Evolutionary conservation across 2,329 filamentous ascomycete species (phyloP).

Genomic region (Alternaria burnsii): DNA sequence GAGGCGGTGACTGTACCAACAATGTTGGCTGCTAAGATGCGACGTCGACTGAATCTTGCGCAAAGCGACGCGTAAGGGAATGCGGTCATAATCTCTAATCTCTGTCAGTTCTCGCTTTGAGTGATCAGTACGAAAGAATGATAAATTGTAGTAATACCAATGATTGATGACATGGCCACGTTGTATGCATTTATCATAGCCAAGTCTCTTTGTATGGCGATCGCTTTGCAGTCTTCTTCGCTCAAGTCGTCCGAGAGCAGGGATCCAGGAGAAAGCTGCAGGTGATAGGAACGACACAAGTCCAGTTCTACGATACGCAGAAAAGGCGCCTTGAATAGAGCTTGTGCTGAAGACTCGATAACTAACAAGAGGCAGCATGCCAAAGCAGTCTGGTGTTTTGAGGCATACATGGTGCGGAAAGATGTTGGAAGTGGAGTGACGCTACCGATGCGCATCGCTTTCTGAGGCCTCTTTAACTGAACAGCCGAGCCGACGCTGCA

Average conservation of each 20-base stretch:
- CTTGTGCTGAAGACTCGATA: not conserved
- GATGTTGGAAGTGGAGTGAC: not conserved
- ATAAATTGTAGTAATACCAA: not conserved
- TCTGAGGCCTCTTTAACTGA: not conserved
- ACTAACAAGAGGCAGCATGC: not conserved
- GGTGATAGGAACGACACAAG: not conserved
- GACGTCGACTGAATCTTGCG: not conserved
- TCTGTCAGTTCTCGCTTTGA: not conserved
- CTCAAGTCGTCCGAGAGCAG: not conserved
- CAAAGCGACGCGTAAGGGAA: not conserved
- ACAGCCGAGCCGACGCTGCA: not conserved
- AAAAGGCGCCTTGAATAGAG: not conserved
- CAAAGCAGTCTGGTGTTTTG: not conserved
- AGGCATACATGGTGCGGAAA: not conserved
- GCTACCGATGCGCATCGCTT: not conserved
- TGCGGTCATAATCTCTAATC: not conserved
- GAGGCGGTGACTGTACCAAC: not conserved
- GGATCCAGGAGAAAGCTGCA: not conserved
- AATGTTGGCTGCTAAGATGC: not conserved
- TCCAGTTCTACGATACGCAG: not conserved
- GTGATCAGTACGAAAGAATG: not conserved
- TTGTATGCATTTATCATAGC: not conserved
- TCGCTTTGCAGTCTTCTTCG: not conserved
- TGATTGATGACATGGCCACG: not conserved
- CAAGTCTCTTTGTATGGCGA: not conserved